Evolutionary conservation across 148 eudicot species (phyloP), one percentile per base, ranked within the genome.

Genomic region (Camellia granthamiana): DNA sequence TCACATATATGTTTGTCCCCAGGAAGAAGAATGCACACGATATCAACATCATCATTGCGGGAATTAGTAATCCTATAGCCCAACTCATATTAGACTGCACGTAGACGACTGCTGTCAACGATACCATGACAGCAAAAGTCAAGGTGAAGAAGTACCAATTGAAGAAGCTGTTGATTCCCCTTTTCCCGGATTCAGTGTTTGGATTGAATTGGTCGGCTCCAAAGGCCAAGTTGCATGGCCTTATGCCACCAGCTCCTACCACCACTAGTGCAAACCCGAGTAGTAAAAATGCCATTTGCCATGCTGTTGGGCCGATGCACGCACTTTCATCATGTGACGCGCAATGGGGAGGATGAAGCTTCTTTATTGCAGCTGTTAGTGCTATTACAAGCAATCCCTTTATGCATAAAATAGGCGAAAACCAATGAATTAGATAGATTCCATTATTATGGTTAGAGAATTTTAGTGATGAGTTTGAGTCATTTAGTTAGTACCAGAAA

Each of bases 191-290:
- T 7, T 86, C 91, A 1, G 91, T 91, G 6, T 80, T 58, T 12
- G 91, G 92, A 77, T 89, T 87, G 46, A 91, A 90, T 43, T 89
- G 94, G 70, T 91, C 91, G 0, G 91, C 92, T 5, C 94, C 92
- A 30, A 91, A 91, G 19, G 94, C 92, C 11, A 89, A 59, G 78
- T 88, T 89, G 70, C 92, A 91, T 21, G 94, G 92, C 10, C 94
- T 47, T 1, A 91, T 83, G 0, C 94, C 94, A 12, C 91, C 86
- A 2, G 91, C 92, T 0, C 94, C 94, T 2, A 89, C 11, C 2
- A 85, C 76, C 18, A 91, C 60, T 2, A 91, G 75, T 0, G 58
- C 85, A 19, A 91, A 75, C 2, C 81, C 88, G 44, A 61, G 74
- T 16, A 88, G 44, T 0, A 91, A 86, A 63, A 89, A 77, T 19